These are phyloP conservation scores for Naegleria fowleri DNA, from an alignment of 208 protist species.

Conservation along the genomic window DNA sequence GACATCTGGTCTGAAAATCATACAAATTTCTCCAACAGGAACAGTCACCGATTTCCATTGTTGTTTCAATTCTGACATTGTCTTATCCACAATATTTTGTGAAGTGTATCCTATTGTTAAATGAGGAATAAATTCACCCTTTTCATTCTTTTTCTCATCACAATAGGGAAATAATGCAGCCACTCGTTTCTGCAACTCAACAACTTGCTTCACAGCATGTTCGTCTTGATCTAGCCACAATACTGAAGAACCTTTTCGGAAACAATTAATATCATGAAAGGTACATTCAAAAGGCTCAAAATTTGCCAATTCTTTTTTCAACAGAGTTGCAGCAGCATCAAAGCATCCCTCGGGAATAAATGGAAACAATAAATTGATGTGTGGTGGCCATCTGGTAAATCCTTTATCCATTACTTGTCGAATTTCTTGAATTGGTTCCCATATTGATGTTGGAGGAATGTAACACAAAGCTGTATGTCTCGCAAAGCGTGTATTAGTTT, in stretches of 20 bases:
- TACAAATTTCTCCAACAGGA: neutral
- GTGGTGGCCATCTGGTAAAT: slow-evolving; percentile 17
- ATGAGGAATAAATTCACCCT: neutral
- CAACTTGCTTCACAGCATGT: neutral
- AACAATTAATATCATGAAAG: neutral
- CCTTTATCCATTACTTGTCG: neutral
- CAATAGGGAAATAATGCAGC: neutral
- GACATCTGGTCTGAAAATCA: neutral
- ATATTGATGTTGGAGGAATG: neutral
- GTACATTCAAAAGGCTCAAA: neutral
- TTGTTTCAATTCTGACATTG: neutral
- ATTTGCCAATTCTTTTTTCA: neutral
- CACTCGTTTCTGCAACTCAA: neutral
- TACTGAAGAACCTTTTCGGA: neutral
- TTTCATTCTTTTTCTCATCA: neutral
- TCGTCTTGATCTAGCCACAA: neutral
- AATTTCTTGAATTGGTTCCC: slow-evolving; percentile 20
- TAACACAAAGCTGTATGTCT: neutral
- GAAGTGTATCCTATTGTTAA: neutral
- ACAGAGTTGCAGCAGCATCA: too few species aligned
- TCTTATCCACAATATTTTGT: neutral
- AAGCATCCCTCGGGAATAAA: neutral
- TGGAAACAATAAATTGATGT: slow-evolving; percentile 3
- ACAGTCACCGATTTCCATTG: neutral
- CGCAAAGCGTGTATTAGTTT: neutral